phyloP scores from a whole-genome alignment of 768 basidiomycete species.

The Lepiota brunneoincarnata region DNA sequence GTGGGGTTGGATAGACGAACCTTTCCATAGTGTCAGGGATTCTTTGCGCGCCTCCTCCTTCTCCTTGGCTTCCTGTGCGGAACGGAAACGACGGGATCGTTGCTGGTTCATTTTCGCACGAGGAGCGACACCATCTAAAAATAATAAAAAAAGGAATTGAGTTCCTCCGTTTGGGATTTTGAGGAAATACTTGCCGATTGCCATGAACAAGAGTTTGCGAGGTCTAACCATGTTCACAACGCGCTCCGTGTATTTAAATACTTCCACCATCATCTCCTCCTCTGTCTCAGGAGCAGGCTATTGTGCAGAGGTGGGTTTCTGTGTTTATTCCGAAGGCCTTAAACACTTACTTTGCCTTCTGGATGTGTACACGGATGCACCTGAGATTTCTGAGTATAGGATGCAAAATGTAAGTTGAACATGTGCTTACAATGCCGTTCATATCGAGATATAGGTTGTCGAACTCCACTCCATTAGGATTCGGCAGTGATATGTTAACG shows the following conservation, averaged over 20 bases:
- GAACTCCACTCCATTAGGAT: constrained; percentile 95
- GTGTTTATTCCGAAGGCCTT: background rate
- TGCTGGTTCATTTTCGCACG: constrained; percentile 99
- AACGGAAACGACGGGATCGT: constrained; percentile 92
- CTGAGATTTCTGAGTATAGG: constrained; percentile 32
- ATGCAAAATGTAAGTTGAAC: background rate
- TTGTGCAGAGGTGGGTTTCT: background rate
- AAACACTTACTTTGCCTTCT: constrained; percentile 75
- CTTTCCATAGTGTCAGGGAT: constrained; percentile 82
- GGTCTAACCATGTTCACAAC: constrained; percentile 97
- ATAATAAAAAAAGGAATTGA: constrained; percentile 1
- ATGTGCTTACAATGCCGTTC: constrained; percentile 90
- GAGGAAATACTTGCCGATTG: constrained; percentile 67
- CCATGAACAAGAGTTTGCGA: constrained; percentile 95
- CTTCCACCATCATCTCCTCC: constrained; percentile 98
- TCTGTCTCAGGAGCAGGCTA: constrained; percentile 97
- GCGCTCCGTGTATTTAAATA: constrained; percentile 95
- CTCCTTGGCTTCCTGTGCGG: constrained; percentile 92
- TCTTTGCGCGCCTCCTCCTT: constrained; percentile 87
- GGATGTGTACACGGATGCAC: constrained; percentile 99
- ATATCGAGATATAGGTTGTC: constrained; percentile 98
- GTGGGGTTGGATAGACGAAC: constrained; percentile 34
- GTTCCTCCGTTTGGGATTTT: background rate
- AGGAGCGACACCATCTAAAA: constrained; percentile 94
- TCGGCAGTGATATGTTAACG: constrained; percentile 72